Base-by-base conservation (phyloP, 129 eudicot species). In the Dittrichia graveolens region DNA sequence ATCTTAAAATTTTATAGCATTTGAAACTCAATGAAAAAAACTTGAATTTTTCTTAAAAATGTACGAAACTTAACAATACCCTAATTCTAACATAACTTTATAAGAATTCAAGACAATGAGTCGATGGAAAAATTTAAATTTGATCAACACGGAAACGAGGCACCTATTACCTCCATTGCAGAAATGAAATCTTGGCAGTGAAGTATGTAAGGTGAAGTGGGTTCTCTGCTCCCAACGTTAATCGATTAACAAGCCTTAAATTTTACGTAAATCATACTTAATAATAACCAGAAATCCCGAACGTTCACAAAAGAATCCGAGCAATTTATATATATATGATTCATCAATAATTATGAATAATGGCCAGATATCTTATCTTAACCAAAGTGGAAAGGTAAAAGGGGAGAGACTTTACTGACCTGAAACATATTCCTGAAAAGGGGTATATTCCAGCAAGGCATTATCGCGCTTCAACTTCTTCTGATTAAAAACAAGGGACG, bases 381-480 rank as follows among this genome's bases (percentile, higher is more conserved):
- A 24, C 3, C 3, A 75, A 10, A 13, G 65, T 12, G 39, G 62
- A 39, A 6, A 6, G 3, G 14, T 2, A 19, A 74, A 75, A 16
- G 58, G 43, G 8, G 43, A 39, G 43, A 39, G 54, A 76, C 43
- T 47, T 60, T 37, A 69, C 69, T 67, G 34, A 76, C 80, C 80
- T 67, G 80, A 67, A 57, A 76, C 80, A 76, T 67, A 58, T 76
- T 76, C 61, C 60, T 76, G 16, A 67, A 67, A 76, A 76, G 57
- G 52, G 61, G 4, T 11, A 76, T n/a, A 67, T 76, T 76, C 75
- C 61, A 24, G 31, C 31, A 76, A 16, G 48, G 53, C 75, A 76
- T 69, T 35, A 16, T 10, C 7, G 35, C 13, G 18, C 34, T 67
- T 58, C 53, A 56, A 45, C 43, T 57, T 47, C 80, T 76, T 47